Conservation (phyloP, 192 early-diverging fungal species). For the Backusella tuberculispora region DNA sequence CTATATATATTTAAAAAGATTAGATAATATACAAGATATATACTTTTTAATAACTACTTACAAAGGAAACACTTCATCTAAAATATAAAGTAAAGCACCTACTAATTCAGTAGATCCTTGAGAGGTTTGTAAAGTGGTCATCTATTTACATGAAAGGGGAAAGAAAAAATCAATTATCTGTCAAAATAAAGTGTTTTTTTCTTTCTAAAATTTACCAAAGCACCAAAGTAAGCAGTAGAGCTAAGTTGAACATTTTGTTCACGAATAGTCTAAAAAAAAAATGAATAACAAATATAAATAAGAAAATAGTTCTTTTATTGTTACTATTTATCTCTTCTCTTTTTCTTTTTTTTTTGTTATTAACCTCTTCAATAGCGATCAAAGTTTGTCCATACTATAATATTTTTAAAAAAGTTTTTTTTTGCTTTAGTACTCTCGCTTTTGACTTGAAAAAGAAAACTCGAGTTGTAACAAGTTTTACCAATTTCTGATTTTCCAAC, state of each 20-base stretch:
- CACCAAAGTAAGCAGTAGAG: conserved; percentile 90
- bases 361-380: conserved; percentile 68
- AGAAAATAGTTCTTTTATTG: neutral
- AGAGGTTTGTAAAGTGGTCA: conserved; percentile 53
- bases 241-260: conserved; percentile 72
- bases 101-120: conserved; percentile 42
- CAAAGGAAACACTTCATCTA: conserved; percentile 78
- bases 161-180: conserved; percentile 12
- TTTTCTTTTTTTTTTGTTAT: neutral
- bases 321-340: no score
- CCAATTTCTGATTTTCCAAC: conserved; percentile 84
- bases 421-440: neutral
- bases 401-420: neutral
- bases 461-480: conserved; percentile 11
- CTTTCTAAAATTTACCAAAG: conserved; percentile 57
- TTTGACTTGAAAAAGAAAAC: neutral
- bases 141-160: conserved; percentile 37
- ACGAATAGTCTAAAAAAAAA: conserved; percentile 64
- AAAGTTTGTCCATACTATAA: conserved; percentile 64
- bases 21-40: neutral
- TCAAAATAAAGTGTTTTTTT: neutral
- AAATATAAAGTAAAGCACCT: conserved; percentile 77
- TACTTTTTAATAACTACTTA: conserved; percentile 37
- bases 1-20: conserved; percentile 18
- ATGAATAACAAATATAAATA: neutral